Conservation (phyloP, 2,329 filamentous ascomycete species). For the Aspergillus sp. region DNA sequence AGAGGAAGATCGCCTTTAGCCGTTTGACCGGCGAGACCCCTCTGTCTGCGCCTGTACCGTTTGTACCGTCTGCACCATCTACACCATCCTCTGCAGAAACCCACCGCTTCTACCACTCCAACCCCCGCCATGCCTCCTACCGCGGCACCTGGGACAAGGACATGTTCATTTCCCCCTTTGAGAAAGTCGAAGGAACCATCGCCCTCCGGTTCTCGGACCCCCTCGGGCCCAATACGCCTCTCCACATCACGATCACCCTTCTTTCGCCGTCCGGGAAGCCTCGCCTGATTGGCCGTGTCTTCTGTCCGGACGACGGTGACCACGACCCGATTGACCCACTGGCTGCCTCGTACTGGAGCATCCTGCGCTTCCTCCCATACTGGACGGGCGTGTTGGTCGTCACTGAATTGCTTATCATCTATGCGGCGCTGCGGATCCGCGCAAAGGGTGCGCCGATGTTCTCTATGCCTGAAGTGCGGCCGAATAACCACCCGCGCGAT, state of each 20-base stretch:
- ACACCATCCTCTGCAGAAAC: background rate
- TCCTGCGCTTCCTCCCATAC: constrained; percentile 7
- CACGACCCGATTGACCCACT: background rate
- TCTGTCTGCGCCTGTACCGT: background rate
- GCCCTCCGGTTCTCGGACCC: constrained; percentile 1
- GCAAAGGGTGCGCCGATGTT: background rate
- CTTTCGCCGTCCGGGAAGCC: background rate
- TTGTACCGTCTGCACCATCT: background rate
- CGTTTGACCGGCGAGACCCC: constrained; percentile 1
- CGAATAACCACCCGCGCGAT: constrained; percentile 1
- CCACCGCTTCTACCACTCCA: background rate
- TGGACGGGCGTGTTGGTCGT: constrained; percentile 2
- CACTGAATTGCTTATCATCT: constrained; percentile 4
- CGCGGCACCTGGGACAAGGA: constrained; percentile 3
- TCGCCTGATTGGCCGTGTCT: constrained; percentile 1
- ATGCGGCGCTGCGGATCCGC: background rate
- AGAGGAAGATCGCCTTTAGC: constrained; percentile 13
- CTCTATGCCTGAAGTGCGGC: constrained; percentile 4
- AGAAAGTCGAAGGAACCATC: constrained; percentile 8
- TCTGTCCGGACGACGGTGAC: background rate
- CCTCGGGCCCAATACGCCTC: background rate
- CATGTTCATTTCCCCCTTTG: constrained; percentile 10
- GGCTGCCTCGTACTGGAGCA: background rate
- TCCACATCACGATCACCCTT: constrained; percentile 4
- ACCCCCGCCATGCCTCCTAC: constrained; percentile 1